Base-by-base conservation (phyloP, 129 eudicot species). In the Cynara cardunculus region DNA sequence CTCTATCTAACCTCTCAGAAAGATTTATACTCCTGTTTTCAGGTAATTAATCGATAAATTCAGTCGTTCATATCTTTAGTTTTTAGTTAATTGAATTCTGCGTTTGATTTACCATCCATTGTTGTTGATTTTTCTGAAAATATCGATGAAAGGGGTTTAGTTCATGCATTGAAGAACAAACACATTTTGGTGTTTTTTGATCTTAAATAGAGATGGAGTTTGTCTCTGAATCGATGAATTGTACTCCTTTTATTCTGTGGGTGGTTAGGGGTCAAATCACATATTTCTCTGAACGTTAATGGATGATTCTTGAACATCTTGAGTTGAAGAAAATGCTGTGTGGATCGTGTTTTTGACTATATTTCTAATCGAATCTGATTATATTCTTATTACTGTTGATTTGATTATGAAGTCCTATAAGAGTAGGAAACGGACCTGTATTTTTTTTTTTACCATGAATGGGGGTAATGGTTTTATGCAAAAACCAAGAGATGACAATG, bases 51-150 rank as follows among this genome's bases (percentile, higher is more conserved):
- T 49, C 71, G 53, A 32, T 19, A 71, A 28, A 67, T 67, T 19
- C 41, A 39, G 25, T 78, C 22, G 3, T 56, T 71, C 11, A 71
- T 34, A 71, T 56, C 14, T 32, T 24, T 41, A 71, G 9, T 59
- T 46, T 49, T 35, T 24, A 46, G 11, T 79, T 8, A 21, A 46
- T 14, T 53, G 76, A 22, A 79, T 27, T 30, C 69, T 5, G 76
- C 31, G 62, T 80, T 71, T 35, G 64, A 71, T 80, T 71, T 72
- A 11, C 26, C 41, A 61, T 80, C 78, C 46, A 31, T 35, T 59
- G 67, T 18, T 35, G 46, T 73, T 37, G 28, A 80, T 22, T 69
- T 69, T 1, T 24, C 53, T 28, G 68, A 68, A 53, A 21, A n/a
- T 61, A 61, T 19, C 53, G 21, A 68, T 12, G 7, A 28, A 28